Evolutionary conservation across 73 alveolate genomes (phyloP).

Genomic region (Paraurostyla sp.): DNA sequence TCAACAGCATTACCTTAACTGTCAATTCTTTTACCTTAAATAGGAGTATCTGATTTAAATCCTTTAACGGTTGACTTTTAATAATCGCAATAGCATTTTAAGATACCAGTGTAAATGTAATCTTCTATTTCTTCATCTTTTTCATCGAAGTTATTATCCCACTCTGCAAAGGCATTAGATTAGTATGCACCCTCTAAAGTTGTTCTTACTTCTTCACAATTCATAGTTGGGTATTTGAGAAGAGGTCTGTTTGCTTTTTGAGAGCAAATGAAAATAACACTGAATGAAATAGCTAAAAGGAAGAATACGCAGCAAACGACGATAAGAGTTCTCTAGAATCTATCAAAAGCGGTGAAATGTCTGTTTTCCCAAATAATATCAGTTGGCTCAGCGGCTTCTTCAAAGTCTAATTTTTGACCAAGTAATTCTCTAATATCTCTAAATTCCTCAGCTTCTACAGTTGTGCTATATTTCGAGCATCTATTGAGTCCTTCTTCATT

Average conservation of each 20-base stretch:
- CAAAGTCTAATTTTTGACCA: conserved; percentile 3
- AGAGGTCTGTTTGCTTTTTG: neutral
- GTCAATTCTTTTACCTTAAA: no score
- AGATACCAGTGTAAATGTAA: neutral
- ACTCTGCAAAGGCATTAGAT: neutral
- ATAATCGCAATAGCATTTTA: conserved; percentile 42
- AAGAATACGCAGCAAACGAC: neutral
- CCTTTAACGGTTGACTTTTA: neutral
- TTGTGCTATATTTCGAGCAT: neutral
- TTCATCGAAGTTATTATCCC: neutral
- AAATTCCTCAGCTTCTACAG: neutral
- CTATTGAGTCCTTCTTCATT: conserved; percentile 59
- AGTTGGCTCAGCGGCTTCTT: conserved; percentile 70
- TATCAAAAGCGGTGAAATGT: conserved; percentile 4
- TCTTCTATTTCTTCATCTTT: neutral
- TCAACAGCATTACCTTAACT: neutral
- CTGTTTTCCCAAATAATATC: conserved; percentile 74
- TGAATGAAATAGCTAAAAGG: conserved; percentile 32
- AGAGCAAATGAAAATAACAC: conserved; percentile 14
- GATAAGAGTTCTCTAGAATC: neutral
- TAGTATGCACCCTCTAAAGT: neutral
- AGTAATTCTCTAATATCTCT: conserved; percentile 26
- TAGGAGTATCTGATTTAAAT: neutral
- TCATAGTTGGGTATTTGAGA: conserved; percentile 20
- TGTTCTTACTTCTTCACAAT: neutral